phyloP scores from a whole-genome alignment of 495 filamentous ascomycete species.

The Penicillium cosmopolitanum region DNA sequence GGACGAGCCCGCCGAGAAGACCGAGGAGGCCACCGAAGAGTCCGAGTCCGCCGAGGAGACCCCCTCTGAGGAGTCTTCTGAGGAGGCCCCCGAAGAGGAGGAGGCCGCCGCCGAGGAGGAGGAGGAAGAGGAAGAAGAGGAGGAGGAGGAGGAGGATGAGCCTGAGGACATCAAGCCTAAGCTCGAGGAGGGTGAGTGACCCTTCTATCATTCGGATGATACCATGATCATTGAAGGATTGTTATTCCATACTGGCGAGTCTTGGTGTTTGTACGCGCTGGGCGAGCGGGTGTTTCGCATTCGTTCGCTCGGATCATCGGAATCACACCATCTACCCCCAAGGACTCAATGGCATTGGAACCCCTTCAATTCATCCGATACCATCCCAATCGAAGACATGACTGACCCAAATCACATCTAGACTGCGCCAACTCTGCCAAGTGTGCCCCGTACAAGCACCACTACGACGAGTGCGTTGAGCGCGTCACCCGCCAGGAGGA shows the following conservation, averaged over 20 bases:
- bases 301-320: slow-evolving; percentile 5
- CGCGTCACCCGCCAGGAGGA: slow-evolving; percentile 79
- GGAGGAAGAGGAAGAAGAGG: slow-evolving; percentile 66
- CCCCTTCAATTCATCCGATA: neutral
- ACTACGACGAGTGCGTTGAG: slow-evolving; percentile 96
- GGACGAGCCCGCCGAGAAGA: slow-evolving; percentile 56
- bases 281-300: slow-evolving; percentile 6
- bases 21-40: slow-evolving; percentile 44
- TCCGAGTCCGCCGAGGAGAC: slow-evolving; percentile 40
- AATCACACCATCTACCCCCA: slow-evolving; percentile 8
- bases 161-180: slow-evolving; percentile 83
- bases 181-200: slow-evolving; percentile 83
- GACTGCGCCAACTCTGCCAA: slow-evolving; percentile 85
- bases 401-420: slow-evolving; percentile 44
- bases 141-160: slow-evolving; percentile 92
- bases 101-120: slow-evolving; percentile 51
- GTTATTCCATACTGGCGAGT: neutral
- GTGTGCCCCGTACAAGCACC: slow-evolving; percentile 90
- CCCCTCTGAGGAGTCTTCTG: slow-evolving; percentile 50
- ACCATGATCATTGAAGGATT: neutral
- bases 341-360: slow-evolving; percentile 26
- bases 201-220: slow-evolving; percentile 1
- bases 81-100: slow-evolving; percentile 51
- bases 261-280: slow-evolving; percentile 7
- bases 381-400: slow-evolving; percentile 10